A percentile compares a stretch with the other conserved stretches of the same genome.
phyloP scores from a whole-genome alignment of 148 eudicot genomes.

The Simmondsia chinensis region DNA sequence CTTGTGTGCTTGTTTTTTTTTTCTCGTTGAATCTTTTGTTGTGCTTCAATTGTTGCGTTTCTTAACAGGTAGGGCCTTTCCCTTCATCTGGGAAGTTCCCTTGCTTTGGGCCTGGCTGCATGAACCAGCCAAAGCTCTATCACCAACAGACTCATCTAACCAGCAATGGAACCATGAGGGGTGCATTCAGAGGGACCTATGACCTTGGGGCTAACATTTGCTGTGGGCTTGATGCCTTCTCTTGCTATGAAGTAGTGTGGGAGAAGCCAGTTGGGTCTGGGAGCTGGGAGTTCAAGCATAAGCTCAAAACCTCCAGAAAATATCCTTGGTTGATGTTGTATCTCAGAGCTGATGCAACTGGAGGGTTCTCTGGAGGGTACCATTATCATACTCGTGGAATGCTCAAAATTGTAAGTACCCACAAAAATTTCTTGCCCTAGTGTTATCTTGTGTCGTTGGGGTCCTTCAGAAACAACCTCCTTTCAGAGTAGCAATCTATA shows the following conservation, averaged over 20 bases:
- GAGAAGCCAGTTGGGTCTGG: slow-evolving; percentile 37
- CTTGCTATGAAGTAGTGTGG: slow-evolving; percentile 54
- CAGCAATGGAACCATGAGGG: slow-evolving; percentile 25
- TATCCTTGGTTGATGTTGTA: slow-evolving; percentile 69
- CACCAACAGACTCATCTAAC: slow-evolving; percentile 36
- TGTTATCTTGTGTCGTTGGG: background rate
- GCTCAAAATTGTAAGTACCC: slow-evolving; percentile 42
- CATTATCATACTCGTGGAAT: slow-evolving; percentile 59
- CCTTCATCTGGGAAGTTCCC: slow-evolving; percentile 42
- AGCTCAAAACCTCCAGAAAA: slow-evolving; percentile 36
- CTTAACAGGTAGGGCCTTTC: slow-evolving; percentile 50
- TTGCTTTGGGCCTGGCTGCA: slow-evolving; percentile 69
- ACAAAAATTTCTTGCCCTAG: background rate
- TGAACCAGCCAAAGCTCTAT: slow-evolving; percentile 59
- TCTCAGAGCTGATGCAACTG: slow-evolving; percentile 54
- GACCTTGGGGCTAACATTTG: slow-evolving; percentile 27
- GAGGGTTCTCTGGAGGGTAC: slow-evolving; percentile 54
- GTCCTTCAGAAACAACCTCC: no score
- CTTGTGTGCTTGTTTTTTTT: no score
- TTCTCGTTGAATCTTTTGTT: no score
- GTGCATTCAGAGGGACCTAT: slow-evolving; percentile 54
- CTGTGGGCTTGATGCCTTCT: slow-evolving; percentile 6
- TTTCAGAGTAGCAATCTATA: no score
- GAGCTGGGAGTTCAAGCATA: slow-evolving; percentile 49
- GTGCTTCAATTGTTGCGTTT: no score